phyloP scores from a whole-genome alignment of 495 filamentous ascomycete genomes.

The Hypoxylon trugodes region DNA sequence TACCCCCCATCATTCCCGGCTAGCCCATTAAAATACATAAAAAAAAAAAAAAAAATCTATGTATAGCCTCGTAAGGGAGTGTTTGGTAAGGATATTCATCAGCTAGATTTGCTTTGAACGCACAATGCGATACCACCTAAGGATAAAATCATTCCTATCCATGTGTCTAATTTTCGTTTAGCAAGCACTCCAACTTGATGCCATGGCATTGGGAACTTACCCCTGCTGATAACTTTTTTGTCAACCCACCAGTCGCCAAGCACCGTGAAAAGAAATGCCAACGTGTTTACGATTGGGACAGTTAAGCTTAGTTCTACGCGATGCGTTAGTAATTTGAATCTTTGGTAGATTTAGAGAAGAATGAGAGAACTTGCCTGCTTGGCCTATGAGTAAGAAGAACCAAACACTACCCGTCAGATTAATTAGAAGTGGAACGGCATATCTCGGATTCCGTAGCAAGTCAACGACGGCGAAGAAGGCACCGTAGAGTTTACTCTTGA shows the following conservation, averaged over 20 bases:
- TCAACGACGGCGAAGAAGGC: conserved; percentile 78
- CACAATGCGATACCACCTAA: conserved; percentile 86
- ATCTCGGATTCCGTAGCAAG: conserved; percentile 79
- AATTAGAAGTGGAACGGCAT: conserved; percentile 83
- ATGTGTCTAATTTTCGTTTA: conserved; percentile 68
- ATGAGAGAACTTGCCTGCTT: conserved; percentile 72
- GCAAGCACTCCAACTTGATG: conserved; percentile 2
- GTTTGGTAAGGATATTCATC: background rate
- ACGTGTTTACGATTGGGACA: conserved; percentile 91
- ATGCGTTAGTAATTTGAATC: conserved; percentile 2
- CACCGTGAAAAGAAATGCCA: conserved; percentile 95
- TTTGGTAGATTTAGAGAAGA: background rate
- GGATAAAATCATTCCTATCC: conserved; percentile 85
- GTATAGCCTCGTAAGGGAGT: background rate
- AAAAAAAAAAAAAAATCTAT: too few relatives aligned
- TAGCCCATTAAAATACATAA: background rate
- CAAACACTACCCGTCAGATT: conserved; percentile 96
- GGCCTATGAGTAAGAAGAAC: conserved; percentile 95
- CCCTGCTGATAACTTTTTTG: conserved; percentile 81
- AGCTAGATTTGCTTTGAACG: conserved; percentile 69
- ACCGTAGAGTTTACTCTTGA: conserved; percentile 63
- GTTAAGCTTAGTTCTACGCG: conserved; percentile 83
- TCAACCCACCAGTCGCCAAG: conserved; percentile 96
- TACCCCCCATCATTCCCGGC: background rate
- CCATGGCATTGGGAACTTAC: conserved; percentile 52